Percentiles rank a stretch among this genome's conserved stretches.
These are phyloP conservation scores for Mangifera indica DNA, from an alignment of 345 rosid genomes.

Conservation along the genomic window DNA sequence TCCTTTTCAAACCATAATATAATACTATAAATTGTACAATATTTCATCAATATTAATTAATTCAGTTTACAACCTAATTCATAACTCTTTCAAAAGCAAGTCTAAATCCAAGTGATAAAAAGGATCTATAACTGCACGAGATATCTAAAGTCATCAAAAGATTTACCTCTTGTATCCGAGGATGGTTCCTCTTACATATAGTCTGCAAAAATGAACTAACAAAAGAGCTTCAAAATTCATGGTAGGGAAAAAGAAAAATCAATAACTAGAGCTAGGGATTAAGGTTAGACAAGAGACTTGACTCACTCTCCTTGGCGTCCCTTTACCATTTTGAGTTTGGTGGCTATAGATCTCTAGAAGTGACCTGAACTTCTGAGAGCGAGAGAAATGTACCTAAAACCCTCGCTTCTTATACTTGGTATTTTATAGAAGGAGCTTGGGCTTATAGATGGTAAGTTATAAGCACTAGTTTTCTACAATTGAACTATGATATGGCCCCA, in stretches of 20 bases:
- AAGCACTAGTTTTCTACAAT: background rate
- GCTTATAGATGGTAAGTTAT: background rate
- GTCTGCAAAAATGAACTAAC: slow-evolving; percentile 44
- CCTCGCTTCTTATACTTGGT: background rate
- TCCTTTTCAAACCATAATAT: too few relatives aligned
- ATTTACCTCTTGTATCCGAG: slow-evolving; percentile 88
- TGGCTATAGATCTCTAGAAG: slow-evolving; percentile 9
- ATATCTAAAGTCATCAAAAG: background rate
- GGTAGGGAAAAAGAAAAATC: background rate
- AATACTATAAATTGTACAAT: too few relatives aligned
- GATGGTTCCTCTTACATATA: slow-evolving; percentile 80
- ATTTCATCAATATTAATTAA: too few relatives aligned
- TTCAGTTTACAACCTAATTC: too few relatives aligned
- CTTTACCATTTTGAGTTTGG: slow-evolving; percentile 64
- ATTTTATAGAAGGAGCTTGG: too few relatives aligned
- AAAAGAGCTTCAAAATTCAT: background rate
- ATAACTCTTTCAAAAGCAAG: too few relatives aligned
- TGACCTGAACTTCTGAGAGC: slow-evolving; percentile 1
- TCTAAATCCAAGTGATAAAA: too few relatives aligned
- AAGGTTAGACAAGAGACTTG: slow-evolving; percentile 37
- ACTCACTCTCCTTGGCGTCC: slow-evolving; percentile 96
- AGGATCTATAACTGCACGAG: background rate
- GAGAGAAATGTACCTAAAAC: slow-evolving; percentile 5
- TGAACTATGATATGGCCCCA: too few relatives aligned
- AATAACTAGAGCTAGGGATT: background rate